Evolutionary conservation across 768 basidiomycete species (phyloP).

Genomic region (Amanita molliuscula): DNA sequence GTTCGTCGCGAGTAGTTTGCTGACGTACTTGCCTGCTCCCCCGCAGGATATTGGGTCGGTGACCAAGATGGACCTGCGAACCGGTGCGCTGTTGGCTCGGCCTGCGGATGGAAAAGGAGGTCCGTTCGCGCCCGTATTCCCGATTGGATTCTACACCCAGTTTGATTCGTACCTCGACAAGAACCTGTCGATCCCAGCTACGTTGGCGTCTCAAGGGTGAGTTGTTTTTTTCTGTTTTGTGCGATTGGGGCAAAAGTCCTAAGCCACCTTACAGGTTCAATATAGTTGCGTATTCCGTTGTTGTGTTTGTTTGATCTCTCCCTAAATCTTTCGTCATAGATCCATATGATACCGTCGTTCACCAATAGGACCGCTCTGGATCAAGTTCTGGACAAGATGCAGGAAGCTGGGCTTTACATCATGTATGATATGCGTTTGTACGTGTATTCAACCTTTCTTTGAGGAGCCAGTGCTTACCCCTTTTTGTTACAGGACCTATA

Average conservation of each 20-base stretch:
- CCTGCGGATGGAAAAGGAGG: constrained; percentile 40
- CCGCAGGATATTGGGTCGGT: constrained; percentile 38
- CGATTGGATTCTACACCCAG: constrained; percentile 66
- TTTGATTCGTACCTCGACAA: constrained; percentile 43
- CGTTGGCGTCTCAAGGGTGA: constrained; percentile 48
- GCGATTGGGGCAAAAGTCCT: background rate
- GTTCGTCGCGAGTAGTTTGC: constrained; percentile 31
- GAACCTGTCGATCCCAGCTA: constrained; percentile 43
- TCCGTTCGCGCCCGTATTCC: constrained; percentile 46
- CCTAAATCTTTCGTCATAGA: constrained; percentile 21
- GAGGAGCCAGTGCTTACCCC: background rate
- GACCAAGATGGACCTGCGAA: constrained; percentile 55
- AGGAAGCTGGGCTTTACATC: constrained; percentile 56
- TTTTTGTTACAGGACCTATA: constrained; percentile 39
- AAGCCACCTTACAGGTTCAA: constrained; percentile 22
- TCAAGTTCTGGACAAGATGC: constrained; percentile 57
- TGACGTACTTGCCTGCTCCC: constrained; percentile 41
- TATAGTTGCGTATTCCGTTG: constrained; percentile 20
- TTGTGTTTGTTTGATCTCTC: constrained; percentile 10
- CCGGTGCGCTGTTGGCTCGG: constrained; percentile 43
- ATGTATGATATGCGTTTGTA: constrained; percentile 78
- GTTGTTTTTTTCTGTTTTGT: constrained; percentile 10
- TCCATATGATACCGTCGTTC: constrained; percentile 66
- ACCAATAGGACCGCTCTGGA: constrained; percentile 48
- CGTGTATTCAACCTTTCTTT: constrained; percentile 9